Base-by-base conservation (phyloP, 768 basidiomycete genomes). In the Daedalea quercina region DNA sequence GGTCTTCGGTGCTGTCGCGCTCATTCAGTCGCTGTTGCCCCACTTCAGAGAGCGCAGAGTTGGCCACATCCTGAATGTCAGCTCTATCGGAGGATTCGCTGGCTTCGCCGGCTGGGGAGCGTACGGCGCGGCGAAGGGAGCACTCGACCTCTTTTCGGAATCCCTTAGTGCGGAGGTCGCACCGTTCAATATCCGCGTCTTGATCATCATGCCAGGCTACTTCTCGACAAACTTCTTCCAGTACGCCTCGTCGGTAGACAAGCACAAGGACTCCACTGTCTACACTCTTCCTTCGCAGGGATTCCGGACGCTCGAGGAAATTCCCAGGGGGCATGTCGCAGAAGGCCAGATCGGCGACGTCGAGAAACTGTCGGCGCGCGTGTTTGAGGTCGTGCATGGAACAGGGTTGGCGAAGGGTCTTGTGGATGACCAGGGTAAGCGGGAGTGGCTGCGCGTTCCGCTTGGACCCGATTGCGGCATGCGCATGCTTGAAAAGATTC, bases 111-210 rank as follows among this genome's bases (percentile, higher is more conserved):
- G 56, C 3, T 63, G 61, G 50, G 56, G 57, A 37, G 61, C 63
- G 34, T 66, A 67, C 51, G 58, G 55, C 33, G 63, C 59, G 4
- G 56, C 61, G 12, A 66, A 65, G 54, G 67, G 65, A 12, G 65
- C 65, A 24, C 55, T 66, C 2, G 63, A 65, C 31, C 48, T 56
- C 19, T 53, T 59, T 43, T 57, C 65, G 15, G 67, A 68, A 53
- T 64, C n/a, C 1, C 59, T 69, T 28, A 56, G 57, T 0, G 55
- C 54, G 9, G 67, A 69, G 51, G 28, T 67, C 24, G 51, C 47
- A 20, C 56, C 56, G 12, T 67, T 65, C 58, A 54, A 57, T 53
- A 59, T 68, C 56, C 57, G 60, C 17, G 61, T 67, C 20, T 45
- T 62, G 49, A 56, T 64, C 50, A 58, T 65, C 44, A 52, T 60